These are phyloP conservation scores for Aspergillus eucalypticola DNA, from an alignment of 2,329 filamentous ascomycete genomes.

Conservation along the genomic window DNA sequence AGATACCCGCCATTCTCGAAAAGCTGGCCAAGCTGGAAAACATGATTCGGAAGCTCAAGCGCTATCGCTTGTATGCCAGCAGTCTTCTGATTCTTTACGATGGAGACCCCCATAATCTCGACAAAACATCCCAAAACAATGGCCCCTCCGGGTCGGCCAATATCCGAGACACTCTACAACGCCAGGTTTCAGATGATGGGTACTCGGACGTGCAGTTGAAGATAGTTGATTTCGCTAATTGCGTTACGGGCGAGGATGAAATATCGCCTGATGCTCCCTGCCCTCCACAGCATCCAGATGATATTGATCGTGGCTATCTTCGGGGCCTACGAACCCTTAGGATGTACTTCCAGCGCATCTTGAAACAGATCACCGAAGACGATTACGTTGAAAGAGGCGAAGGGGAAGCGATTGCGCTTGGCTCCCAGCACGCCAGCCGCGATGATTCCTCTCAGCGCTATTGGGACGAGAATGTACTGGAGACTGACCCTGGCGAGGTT, in stretches of 20 bases:
- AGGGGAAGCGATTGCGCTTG: slow-evolving; percentile 42
- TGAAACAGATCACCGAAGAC: slow-evolving; percentile 67
- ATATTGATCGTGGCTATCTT: slow-evolving; percentile 85
- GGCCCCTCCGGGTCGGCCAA: slow-evolving; percentile 23
- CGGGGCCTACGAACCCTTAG: slow-evolving; percentile 77
- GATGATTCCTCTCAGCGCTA: slow-evolving; percentile 35
- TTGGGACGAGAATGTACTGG: slow-evolving; percentile 46
- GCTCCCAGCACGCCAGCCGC: slow-evolving; percentile 34
- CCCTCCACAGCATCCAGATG: slow-evolving; percentile 76
- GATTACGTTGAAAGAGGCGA: slow-evolving; percentile 48
- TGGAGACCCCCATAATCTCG: slow-evolving; percentile 55
- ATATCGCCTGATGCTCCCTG: slow-evolving; percentile 62
- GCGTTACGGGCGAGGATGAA: slow-evolving; percentile 80
- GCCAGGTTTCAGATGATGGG: slow-evolving; percentile 36
- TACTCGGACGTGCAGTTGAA: slow-evolving; percentile 70
- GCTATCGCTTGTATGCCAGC: slow-evolving; percentile 93
- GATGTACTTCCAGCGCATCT: slow-evolving; percentile 83
- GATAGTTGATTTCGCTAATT: slow-evolving; percentile 98
- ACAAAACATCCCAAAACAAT: slow-evolving; percentile 24
- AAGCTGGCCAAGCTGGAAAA: slow-evolving; percentile 81
- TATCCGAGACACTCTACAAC: slow-evolving; percentile 35
- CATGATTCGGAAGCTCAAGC: slow-evolving; percentile 75
- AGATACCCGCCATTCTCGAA: slow-evolving; percentile 82
- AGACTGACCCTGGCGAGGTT: slow-evolving; percentile 47
- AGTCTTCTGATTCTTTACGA: slow-evolving; percentile 96